Percentiles rank a stretch among this genome's conserved stretches.
These are phyloP conservation scores for Colletotrichum sp. DNA, from an alignment of 2,329 filamentous ascomycete genomes.

Conservation along the genomic window DNA sequence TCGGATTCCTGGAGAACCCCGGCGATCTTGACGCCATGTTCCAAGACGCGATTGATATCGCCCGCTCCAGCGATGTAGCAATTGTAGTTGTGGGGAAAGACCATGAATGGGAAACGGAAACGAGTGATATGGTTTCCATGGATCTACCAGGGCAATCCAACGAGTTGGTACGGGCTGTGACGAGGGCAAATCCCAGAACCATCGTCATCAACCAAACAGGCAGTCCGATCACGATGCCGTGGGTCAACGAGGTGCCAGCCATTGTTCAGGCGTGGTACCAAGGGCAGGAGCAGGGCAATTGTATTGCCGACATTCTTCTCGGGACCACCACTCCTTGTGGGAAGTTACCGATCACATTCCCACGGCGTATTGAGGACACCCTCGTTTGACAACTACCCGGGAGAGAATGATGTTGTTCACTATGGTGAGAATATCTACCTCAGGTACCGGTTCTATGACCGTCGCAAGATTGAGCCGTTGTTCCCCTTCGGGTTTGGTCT, in stretches of 20 bases:
- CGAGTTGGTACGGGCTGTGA: not conserved
- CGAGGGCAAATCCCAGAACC: not conserved
- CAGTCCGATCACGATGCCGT: not conserved
- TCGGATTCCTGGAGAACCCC: not conserved
- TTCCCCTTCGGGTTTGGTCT: not conserved
- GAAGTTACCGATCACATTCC: not conserved
- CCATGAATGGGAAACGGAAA: not conserved
- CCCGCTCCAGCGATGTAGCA: not conserved
- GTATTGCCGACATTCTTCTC: not conserved
- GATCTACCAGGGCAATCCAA: not conserved
- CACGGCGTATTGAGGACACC: not conserved
- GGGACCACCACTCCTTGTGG: not conserved
- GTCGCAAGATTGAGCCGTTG: not conserved
- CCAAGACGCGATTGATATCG: not conserved
- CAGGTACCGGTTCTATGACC: not conserved
- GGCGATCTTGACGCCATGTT: not conserved
- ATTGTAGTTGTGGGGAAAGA: not conserved
- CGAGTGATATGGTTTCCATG: not conserved
- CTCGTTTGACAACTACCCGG: not conserved
- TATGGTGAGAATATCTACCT: not conserved
- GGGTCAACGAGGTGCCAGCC: not conserved
- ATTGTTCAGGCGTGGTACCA: not conserved
- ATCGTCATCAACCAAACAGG: constrained; percentile 20
- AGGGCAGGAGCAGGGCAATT: not conserved
- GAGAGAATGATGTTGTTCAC: not conserved